phyloP scores from a whole-genome alignment of 192 early-diverging fungal genomes.

The Mortierella hygrophila region DNA sequence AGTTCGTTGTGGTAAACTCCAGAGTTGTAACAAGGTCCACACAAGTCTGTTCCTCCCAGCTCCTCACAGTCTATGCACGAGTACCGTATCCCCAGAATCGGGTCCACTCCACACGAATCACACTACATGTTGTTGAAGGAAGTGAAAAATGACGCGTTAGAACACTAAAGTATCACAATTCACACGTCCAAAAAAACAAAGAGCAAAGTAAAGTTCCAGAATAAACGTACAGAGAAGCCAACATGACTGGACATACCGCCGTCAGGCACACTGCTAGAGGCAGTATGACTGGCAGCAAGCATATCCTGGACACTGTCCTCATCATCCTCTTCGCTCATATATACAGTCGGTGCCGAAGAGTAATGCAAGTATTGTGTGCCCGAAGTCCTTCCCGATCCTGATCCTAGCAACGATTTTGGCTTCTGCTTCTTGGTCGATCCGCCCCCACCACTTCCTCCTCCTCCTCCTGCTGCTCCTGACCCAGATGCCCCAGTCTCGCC shows the following conservation, averaged over 20 bases:
- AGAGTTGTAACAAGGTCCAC: constrained; percentile 73
- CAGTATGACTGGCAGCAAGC: constrained; percentile 39
- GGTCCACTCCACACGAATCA: constrained; percentile 78
- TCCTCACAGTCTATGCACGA: constrained; percentile 75
- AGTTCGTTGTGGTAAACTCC: constrained; percentile 48
- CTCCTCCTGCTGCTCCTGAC: not conserved
- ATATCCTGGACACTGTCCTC: constrained; percentile 60
- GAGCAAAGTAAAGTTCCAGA: not conserved
- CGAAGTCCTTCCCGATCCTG: constrained; percentile 53
- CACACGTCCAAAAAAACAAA: not conserved
- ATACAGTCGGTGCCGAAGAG: constrained; percentile 59
- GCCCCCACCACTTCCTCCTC: not conserved
- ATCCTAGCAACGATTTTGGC: constrained; percentile 30
- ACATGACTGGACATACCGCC: constrained; percentile 29
- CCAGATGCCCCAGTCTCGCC: constrained; percentile 30
- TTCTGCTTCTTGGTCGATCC: constrained; percentile 39
- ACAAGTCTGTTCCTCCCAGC: constrained; percentile 75
- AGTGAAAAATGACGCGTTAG: not conserved
- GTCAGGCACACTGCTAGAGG: constrained; percentile 10
- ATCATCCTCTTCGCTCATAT: constrained; percentile 69
- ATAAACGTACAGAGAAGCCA: constrained; percentile 27
- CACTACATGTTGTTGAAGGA: constrained; percentile 59
- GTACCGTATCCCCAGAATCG: constrained; percentile 78
- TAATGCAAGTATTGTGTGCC: constrained; percentile 60
- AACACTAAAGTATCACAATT: not conserved